These are phyloP conservation scores for Austroboletus novae-zelandiae DNA, from an alignment of 1,284 basidiomycete species.

Conservation along the genomic window DNA sequence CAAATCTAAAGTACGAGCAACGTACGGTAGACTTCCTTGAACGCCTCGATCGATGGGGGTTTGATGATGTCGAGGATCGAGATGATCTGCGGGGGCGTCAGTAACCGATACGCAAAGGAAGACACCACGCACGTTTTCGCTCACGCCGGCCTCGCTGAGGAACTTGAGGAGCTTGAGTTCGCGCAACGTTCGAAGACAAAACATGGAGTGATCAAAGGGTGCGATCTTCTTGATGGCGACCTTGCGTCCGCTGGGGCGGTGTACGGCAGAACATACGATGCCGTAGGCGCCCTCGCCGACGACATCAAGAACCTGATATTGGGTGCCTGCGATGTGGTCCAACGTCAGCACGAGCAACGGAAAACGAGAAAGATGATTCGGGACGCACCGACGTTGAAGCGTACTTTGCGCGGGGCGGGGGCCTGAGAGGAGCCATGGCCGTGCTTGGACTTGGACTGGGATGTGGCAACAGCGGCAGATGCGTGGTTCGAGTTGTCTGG, in stretches of 20 bases:
- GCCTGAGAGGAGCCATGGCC: constrained; percentile 59
- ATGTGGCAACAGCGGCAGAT: constrained; percentile 4
- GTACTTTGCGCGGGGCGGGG: constrained; percentile 80
- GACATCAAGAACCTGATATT: constrained; percentile 88
- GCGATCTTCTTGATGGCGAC: constrained; percentile 92
- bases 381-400: constrained; percentile 86
- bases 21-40: constrained; percentile 90
- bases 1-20: constrained; percentile 14
- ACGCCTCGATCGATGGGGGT: constrained; percentile 82
- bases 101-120: not conserved
- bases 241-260: constrained; percentile 75
- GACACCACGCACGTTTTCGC: constrained; percentile 76
- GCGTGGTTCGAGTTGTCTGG: constrained; percentile 24
- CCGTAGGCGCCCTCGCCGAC: constrained; percentile 88
- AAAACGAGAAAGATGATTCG: not conserved
- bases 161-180: constrained; percentile 91
- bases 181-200: constrained; percentile 80
- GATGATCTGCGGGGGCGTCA: constrained; percentile 67
- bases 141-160: constrained; percentile 86
- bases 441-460: constrained; percentile 56
- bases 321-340: constrained; percentile 50
- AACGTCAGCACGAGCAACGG: not conserved
- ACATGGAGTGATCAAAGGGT: constrained; percentile 92
- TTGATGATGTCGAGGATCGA: constrained; percentile 95
- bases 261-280: constrained; percentile 87